Base-by-base conservation (phyloP, 345 rosid species). In the Salix suchowensis region DNA sequence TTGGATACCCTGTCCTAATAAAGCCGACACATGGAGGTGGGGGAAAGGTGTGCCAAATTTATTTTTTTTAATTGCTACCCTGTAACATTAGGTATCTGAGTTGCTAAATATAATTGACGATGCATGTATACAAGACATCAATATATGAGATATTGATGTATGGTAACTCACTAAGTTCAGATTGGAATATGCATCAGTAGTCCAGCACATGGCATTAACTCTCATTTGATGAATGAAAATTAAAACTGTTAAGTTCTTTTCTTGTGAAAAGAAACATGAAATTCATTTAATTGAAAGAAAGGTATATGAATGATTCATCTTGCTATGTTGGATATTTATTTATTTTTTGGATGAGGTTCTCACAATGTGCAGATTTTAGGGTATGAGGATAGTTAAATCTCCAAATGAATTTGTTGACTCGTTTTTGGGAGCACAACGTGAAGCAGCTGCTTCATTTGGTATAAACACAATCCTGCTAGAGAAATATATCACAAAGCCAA, bases 11-110 rank as follows among this genome's bases (percentile, higher is more conserved):
- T 40, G 30, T 95, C 39, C 84, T 95, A 83, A 95, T 95, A 80
- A 95, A 95, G 76, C 97, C 98, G 28, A 95, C 97, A 48, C 97
- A 91, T 88, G 94, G 97, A 71, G 97, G 97, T 78, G 97, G 97
- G 68, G 98, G 98, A 50, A 95, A 91, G 94, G 97, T 95, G 65
- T 80, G 32, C 18, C 36, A 15, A 50, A 44, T 39, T 67, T 77
- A 37, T 50, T 48, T 28, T 24, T 24, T 67, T 70, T 52, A 42
- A 24, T 54, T 7, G n/a, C 42, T 60, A 7, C 71, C 48, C n/a
- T 64, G 32, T 30, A 39, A 21, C 5, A n/a, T 24, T 46, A 9
- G 19, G 12, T 28, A 69, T 14, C 64, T 36, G 40, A 26, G 50
- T 46, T 68, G 54, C 30, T 28, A 0, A 26, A 24, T 26, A 32